These are phyloP conservation scores for Clitoria ternatea DNA, from an alignment of 306 rosid species.

Conservation along the genomic window DNA sequence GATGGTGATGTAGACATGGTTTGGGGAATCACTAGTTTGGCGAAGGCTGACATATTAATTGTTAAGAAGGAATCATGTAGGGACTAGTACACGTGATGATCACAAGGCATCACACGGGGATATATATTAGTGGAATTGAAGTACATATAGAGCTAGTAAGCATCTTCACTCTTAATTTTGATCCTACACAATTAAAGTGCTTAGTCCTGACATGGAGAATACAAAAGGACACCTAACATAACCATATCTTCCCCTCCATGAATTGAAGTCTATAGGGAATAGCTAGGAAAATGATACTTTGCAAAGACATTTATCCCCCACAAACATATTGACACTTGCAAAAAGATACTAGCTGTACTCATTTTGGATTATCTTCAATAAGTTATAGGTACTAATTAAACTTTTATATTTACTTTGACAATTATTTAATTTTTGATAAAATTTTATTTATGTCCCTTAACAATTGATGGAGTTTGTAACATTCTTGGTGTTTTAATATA, in stretches of 20 bases:
- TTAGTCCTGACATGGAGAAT: neutral
- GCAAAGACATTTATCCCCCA: neutral
- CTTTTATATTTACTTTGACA: no score
- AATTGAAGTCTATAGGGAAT: neutral
- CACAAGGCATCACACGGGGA: slow-evolving; percentile 26
- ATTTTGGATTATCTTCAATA: neutral
- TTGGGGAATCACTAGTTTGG: slow-evolving; percentile 12
- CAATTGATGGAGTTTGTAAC: no score
- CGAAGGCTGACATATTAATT: neutral
- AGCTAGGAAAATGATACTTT: neutral
- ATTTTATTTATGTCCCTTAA: no score
- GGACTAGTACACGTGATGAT: slow-evolving; percentile 34
- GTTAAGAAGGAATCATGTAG: slow-evolving; percentile 31
- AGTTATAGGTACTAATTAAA: no score
- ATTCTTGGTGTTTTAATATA: no score
- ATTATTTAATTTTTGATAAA: no score
- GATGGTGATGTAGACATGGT: slow-evolving; percentile 7
- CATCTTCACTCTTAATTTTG: neutral
- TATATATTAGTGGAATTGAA: slow-evolving; percentile 9
- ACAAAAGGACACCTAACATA: slow-evolving; percentile 2
- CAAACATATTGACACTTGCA: neutral
- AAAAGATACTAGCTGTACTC: neutral
- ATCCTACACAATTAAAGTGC: slow-evolving; percentile 4
- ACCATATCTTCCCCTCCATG: neutral
- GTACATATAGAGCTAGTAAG: slow-evolving; percentile 6